Base-by-base conservation (phyloP, 371 early-diverging fungal genomes). In the Rhizopus arrhizus region DNA sequence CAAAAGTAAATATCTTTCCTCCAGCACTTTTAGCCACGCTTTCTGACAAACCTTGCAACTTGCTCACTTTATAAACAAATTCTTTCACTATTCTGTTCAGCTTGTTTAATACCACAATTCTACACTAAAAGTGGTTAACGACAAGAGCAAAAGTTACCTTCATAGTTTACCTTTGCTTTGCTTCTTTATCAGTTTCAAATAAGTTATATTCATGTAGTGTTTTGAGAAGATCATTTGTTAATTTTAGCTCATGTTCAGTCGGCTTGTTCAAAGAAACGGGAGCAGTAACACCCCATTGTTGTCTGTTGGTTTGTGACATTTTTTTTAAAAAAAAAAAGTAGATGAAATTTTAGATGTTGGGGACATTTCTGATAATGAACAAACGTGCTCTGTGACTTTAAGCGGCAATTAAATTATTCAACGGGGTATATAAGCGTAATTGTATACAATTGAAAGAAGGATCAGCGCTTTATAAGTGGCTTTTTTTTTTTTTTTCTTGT, bases 1-100 rank as follows among this genome's bases (percentile, higher is more conserved):
- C 99, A 80, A 95, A 99, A 0, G 99, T 98, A 71, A 94, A 99
- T 42, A 99, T 99, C 77, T 97, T 97, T 38, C 99, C 99, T 43
- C 97, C 97, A 42, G 91, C 93, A 57, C 92, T 90, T 54, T 77
- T 84, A 3, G 96, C 96, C 29, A 93, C 66, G 10, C 87, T 75
- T 64, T 92, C 95, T 13, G 93, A 86, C 33, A 92, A 78, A 13
- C 84, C 84, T 55, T 89, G 85, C 34, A 86, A 66, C 60, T 72
- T 75, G 45, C 86, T 83, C 8, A 89, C 89, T 31, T 72, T 68
- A 52, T 90, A 88, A 6, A 98, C 96, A 78, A 98, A 96, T 47
- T 93, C 90, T 67, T 95, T 94, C 54, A 95, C 92, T 50, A 96
- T 72, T 57, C 77, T 73, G 72, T 94, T 86, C 32, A 98, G 77